These are phyloP conservation scores for Chaetomidium leptoderma DNA, from an alignment of 495 filamentous ascomycete species.

Conservation along the genomic window DNA sequence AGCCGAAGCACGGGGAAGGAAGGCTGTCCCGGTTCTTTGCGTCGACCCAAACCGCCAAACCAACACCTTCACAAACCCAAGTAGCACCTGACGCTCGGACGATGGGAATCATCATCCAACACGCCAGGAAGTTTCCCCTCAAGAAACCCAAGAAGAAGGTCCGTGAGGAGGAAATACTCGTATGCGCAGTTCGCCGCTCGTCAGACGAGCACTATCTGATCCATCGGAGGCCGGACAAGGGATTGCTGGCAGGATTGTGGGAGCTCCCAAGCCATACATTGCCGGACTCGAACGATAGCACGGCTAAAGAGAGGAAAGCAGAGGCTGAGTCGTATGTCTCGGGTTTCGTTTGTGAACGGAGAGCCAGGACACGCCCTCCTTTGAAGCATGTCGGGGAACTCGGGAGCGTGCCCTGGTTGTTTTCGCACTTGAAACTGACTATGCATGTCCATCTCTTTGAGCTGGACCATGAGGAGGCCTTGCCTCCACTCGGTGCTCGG, in stretches of 20 bases:
- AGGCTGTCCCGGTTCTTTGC: slow-evolving; percentile 33
- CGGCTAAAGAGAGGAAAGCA: slow-evolving; percentile 22
- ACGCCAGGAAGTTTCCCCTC: slow-evolving; percentile 43
- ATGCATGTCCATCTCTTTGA: slow-evolving; percentile 48
- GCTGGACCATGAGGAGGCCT: slow-evolving; percentile 12
- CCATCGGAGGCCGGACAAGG: slow-evolving; percentile 41
- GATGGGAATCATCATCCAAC: slow-evolving; percentile 31
- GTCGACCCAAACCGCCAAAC: not conserved
- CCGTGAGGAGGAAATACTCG: slow-evolving; percentile 42
- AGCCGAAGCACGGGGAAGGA: slow-evolving; percentile 5
- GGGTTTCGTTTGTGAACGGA: slow-evolving; percentile 7
- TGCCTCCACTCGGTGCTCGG: not conserved
- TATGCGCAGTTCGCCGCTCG: slow-evolving; percentile 38
- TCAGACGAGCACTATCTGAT: slow-evolving; percentile 38
- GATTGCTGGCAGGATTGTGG: slow-evolving; percentile 44
- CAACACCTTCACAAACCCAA: not conserved
- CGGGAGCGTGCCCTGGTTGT: slow-evolving; percentile 43
- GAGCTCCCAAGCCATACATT: slow-evolving; percentile 42
- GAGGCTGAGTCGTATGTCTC: slow-evolving; percentile 28
- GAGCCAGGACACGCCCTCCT: not conserved
- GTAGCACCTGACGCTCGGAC: not conserved
- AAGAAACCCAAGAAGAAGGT: slow-evolving; percentile 39
- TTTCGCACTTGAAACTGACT: slow-evolving; percentile 44
- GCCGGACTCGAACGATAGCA: slow-evolving; percentile 21
- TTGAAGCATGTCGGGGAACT: slow-evolving; percentile 32